Evolutionary conservation across 768 basidiomycete species (phyloP).

Genomic region (Crassisporium funariophilum): DNA sequence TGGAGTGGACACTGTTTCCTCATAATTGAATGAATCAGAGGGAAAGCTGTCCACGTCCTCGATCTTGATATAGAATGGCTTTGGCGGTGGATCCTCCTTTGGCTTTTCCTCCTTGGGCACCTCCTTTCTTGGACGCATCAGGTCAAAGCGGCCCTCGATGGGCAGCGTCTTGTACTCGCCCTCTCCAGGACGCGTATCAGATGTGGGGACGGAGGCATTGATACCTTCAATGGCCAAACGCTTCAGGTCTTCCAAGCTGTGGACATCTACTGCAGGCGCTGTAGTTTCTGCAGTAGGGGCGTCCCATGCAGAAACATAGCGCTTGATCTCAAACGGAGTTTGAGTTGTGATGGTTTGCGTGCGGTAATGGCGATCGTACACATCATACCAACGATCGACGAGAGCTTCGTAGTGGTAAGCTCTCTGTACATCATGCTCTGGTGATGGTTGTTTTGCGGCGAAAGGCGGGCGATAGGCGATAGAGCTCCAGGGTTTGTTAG

Average conservation of each 20-base stretch:
- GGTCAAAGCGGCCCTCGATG: slow-evolving; percentile 84
- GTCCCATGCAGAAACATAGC: slow-evolving; percentile 81
- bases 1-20: slow-evolving; percentile 42
- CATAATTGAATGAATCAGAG: slow-evolving; percentile 20
- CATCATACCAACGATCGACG: slow-evolving; percentile 86
- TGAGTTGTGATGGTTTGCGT: slow-evolving; percentile 47
- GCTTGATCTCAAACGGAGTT: slow-evolving; percentile 60
- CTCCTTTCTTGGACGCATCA: slow-evolving; percentile 64
- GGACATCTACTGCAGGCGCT: slow-evolving; percentile 20
- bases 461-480: slow-evolving; percentile 69
- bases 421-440: slow-evolving; percentile 37
- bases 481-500: slow-evolving; percentile 93
- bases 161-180: slow-evolving; percentile 84
- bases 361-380: slow-evolving; percentile 89
- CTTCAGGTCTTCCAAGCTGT: slow-evolving; percentile 68
- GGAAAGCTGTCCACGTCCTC: slow-evolving; percentile 22
- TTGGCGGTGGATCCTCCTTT: slow-evolving; percentile 16
- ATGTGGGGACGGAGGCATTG: slow-evolving; percentile 25
- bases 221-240: slow-evolving; percentile 63
- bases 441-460: slow-evolving; percentile 27
- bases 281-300: slow-evolving; percentile 27
- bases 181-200: slow-evolving; percentile 38
- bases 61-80: slow-evolving; percentile 20
- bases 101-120: slow-evolving; percentile 17
- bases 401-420: slow-evolving; percentile 81